Evolutionary conservation across 768 basidiomycete genomes (phyloP).

Genomic region (Hericium erinaceus): DNA sequence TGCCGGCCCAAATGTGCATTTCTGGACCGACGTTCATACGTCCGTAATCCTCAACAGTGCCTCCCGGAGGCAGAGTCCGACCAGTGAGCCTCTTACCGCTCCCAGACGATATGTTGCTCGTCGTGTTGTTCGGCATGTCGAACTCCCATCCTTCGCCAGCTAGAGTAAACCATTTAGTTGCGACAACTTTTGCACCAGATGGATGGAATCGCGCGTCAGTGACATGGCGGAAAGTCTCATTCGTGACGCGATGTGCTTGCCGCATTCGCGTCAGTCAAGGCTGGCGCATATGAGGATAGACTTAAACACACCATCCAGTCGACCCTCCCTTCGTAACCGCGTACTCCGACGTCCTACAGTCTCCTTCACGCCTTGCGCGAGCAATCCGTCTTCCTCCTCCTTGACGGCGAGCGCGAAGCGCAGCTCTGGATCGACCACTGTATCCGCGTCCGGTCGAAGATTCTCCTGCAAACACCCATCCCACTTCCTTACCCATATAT

Average conservation of each 20-base stretch:
- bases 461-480: constrained; percentile 40
- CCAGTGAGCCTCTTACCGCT: not conserved
- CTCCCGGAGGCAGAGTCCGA: constrained; percentile 30
- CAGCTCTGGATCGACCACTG: not conserved
- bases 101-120: constrained; percentile 3
- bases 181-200: constrained; percentile 48
- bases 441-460: not conserved
- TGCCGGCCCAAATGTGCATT: constrained; percentile 53
- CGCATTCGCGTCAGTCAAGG: not conserved
- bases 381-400: not conserved
- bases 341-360: not conserved
- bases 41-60: constrained; percentile 49
- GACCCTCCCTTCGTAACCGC: not conserved
- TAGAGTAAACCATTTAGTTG: constrained; percentile 77
- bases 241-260: constrained; percentile 46
- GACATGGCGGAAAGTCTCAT: constrained; percentile 67
- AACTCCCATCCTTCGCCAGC: constrained; percentile 74
- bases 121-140: constrained; percentile 28
- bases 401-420: not conserved
- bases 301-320: not conserved
- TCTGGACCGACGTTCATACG: constrained; percentile 70
- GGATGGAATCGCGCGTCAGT: constrained; percentile 67
- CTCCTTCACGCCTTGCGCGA: not conserved
- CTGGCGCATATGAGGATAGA: not conserved
- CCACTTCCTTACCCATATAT: constrained; percentile 67